phyloP scores from a whole-genome alignment of 2,329 filamentous ascomycete species.

The Coniochaeta sp. region DNA sequence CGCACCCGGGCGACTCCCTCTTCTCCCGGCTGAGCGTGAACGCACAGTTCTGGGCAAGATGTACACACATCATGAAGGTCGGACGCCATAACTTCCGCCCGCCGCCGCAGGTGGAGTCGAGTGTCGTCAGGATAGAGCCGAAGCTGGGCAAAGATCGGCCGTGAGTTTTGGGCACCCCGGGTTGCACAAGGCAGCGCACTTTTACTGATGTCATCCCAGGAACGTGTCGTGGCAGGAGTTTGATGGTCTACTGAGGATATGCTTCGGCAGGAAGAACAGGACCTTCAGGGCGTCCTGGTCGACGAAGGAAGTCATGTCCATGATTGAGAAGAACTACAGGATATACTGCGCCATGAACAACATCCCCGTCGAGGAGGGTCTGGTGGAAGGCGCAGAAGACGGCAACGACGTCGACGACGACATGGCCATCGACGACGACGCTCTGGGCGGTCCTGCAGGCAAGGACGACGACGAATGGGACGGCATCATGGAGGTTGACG shows the following conservation, averaged over 20 bases:
- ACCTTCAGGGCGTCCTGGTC: slow-evolving; percentile 77
- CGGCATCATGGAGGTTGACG: slow-evolving; percentile 40
- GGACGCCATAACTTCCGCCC: slow-evolving; percentile 96
- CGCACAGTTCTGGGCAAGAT: slow-evolving; percentile 74
- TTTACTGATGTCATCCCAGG: slow-evolving; percentile 51
- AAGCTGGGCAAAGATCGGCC: slow-evolving; percentile 46
- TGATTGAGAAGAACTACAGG: slow-evolving; percentile 83
- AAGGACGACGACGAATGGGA: slow-evolving; percentile 40
- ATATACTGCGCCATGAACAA: slow-evolving; percentile 87
- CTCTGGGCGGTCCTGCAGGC: slow-evolving; percentile 17
- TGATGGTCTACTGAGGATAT: slow-evolving; percentile 79
- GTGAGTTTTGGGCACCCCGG: not conserved
- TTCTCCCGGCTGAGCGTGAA: slow-evolving; percentile 91
- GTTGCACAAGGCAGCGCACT: not conserved
- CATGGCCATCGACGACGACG: slow-evolving; percentile 34
- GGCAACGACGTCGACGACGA: slow-evolving; percentile 23
- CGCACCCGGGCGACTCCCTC: slow-evolving; percentile 77
- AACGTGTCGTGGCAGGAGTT: slow-evolving; percentile 92
- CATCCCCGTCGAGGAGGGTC: slow-evolving; percentile 65
- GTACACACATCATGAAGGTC: slow-evolving; percentile 79
- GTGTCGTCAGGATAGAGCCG: slow-evolving; percentile 29
- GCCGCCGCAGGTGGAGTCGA: slow-evolving; percentile 84
- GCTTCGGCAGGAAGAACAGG: slow-evolving; percentile 83
- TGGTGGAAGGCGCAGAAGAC: slow-evolving; percentile 36
- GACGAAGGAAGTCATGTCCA: slow-evolving; percentile 69